Conservation (phyloP, 257 asterid genomes). For the Coffea eugenioides region DNA sequence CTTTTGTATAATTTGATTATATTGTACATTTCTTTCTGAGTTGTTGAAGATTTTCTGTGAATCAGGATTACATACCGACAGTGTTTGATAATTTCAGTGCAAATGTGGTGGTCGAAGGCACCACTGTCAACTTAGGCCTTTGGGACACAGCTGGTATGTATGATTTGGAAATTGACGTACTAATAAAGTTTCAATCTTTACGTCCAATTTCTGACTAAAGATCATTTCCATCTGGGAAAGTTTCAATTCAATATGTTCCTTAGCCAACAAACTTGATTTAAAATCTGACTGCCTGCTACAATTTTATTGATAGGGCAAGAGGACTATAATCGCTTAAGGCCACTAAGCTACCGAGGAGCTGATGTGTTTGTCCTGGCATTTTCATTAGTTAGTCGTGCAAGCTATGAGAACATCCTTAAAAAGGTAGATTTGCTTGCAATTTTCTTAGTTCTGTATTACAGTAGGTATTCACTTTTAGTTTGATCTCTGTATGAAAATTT, state of each 20-base stretch:
- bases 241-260: background rate
- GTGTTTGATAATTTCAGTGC: constrained; percentile 98
- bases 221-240: background rate
- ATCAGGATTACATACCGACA: constrained; percentile 83
- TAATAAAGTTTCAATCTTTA: background rate
- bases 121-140: constrained; percentile 86
- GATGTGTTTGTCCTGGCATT: constrained; percentile 90
- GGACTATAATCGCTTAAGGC: constrained; percentile 92
- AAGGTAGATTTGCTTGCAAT: constrained; percentile 47
- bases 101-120: constrained; percentile 93
- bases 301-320: constrained; percentile 68
- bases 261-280: constrained; percentile 13
- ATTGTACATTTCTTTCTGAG: background rate
- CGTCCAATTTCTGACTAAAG: background rate
- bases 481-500: constrained; percentile 18
- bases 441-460: background rate
- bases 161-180: background rate
- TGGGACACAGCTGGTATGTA: constrained; percentile 93
- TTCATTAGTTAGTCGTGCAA: constrained; percentile 91
- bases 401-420: constrained; percentile 85
- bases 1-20: background rate
- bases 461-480: background rate
- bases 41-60: constrained; percentile 18
- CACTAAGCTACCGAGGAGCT: constrained; percentile 95
- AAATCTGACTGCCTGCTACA: constrained; percentile 15